Conservation (phyloP, 495 filamentous ascomycete species). For the Neurospora sp. region DNA sequence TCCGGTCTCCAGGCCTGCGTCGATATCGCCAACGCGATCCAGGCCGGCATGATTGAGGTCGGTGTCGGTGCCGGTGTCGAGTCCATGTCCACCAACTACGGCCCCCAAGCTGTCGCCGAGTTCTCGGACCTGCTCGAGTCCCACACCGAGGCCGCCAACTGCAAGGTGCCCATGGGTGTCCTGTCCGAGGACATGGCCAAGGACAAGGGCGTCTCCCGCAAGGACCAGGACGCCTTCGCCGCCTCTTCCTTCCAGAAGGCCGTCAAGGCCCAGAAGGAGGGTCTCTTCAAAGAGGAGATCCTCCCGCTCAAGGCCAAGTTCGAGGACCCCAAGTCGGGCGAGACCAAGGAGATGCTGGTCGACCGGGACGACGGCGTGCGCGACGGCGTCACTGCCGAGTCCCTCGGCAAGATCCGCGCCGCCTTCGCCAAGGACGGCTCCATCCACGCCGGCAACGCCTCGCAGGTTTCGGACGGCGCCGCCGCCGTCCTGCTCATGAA, state of each 20-base stretch:
- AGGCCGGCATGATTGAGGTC: slow-evolving; percentile 84
- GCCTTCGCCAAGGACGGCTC: slow-evolving; percentile 88
- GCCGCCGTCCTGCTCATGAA: slow-evolving; percentile 95
- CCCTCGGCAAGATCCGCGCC: slow-evolving; percentile 76
- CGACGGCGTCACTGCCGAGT: slow-evolving; percentile 75
- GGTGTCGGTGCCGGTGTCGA: slow-evolving; percentile 96
- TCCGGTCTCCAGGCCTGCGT: slow-evolving; percentile 82
- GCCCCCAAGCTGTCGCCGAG: slow-evolving; percentile 81
- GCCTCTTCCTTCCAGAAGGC: slow-evolving; percentile 87
- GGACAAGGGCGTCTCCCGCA: slow-evolving; percentile 61
- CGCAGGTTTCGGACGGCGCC: slow-evolving; percentile 90
- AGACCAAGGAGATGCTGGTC: slow-evolving; percentile 77
- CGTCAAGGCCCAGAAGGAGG: slow-evolving; percentile 69
- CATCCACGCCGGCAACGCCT: slow-evolving; percentile 94
- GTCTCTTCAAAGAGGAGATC: slow-evolving; percentile 92
- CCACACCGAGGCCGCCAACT: slow-evolving; percentile 78
- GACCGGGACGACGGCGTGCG: slow-evolving; percentile 81
- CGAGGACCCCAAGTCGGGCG: slow-evolving; percentile 82
- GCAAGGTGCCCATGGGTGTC: slow-evolving; percentile 96
- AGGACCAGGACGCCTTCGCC: slow-evolving; percentile 78
- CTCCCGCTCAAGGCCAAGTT: slow-evolving; percentile 70
- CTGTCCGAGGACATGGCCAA: slow-evolving; percentile 93
- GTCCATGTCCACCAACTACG: slow-evolving; percentile 90
- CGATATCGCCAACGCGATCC: slow-evolving; percentile 87
- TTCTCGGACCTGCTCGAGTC: slow-evolving; percentile 87